Evolutionary conservation across 2,329 filamentous ascomycete genomes (phyloP).

Genomic region (Trichophyton equinum): DNA sequence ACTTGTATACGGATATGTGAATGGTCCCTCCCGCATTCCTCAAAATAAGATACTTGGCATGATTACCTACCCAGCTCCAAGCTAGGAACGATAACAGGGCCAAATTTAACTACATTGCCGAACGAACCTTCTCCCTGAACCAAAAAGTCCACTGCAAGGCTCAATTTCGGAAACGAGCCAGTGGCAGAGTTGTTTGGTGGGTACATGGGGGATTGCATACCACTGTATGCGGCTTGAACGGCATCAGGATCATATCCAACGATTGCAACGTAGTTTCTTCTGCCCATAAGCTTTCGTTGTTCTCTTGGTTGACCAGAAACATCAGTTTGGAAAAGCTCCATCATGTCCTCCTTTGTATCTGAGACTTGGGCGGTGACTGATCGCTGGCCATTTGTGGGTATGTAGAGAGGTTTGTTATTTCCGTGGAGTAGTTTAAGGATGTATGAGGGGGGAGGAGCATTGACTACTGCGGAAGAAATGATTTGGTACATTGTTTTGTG

Average conservation of each 20-base stretch:
- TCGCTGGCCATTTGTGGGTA: slow-evolving; percentile 74
- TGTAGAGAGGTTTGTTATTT: slow-evolving; percentile 80
- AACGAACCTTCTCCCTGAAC: slow-evolving; percentile 83
- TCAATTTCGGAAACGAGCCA: slow-evolving; percentile 47
- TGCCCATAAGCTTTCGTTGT: slow-evolving; percentile 81
- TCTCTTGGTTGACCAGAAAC: slow-evolving; percentile 73
- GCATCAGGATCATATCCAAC: slow-evolving; percentile 89
- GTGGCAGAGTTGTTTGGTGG: neutral
- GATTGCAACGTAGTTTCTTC: slow-evolving; percentile 83
- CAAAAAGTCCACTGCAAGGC: slow-evolving; percentile 88
- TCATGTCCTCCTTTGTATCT: slow-evolving; percentile 99
- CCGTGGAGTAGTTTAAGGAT: slow-evolving; percentile 83
- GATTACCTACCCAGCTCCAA: slow-evolving; percentile 57
- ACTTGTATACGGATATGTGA: too few species aligned
- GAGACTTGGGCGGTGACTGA: slow-evolving; percentile 53
- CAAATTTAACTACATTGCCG: slow-evolving; percentile 81
- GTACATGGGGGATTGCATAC: slow-evolving; percentile 22
- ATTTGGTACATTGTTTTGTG: slow-evolving; percentile 99
- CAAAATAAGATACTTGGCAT: too few species aligned
- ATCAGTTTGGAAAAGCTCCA: slow-evolving; percentile 97
- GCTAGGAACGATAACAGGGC: slow-evolving; percentile 86
- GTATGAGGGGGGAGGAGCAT: slow-evolving; percentile 71
- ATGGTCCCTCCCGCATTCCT: too few species aligned
- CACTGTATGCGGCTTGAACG: slow-evolving; percentile 39
- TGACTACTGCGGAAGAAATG: slow-evolving; percentile 85